These are phyloP conservation scores for Pythium aristosporum DNA, from an alignment of 352 stramenopile species.

Conservation along the genomic window DNA sequence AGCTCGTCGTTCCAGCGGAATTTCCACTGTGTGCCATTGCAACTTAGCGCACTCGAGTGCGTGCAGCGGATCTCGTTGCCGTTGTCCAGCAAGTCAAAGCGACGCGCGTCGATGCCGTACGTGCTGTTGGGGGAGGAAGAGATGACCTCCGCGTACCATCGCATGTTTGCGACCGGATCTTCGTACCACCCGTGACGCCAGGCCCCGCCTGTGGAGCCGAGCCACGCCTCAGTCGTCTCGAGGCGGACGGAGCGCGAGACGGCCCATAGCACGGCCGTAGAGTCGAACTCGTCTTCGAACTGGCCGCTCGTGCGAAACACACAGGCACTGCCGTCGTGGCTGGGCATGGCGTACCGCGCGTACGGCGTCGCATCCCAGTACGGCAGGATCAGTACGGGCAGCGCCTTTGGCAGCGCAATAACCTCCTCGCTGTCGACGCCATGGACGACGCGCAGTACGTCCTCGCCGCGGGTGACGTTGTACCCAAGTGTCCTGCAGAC, in stretches of 20 bases:
- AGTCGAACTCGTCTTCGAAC: background rate
- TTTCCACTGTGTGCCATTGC: background rate
- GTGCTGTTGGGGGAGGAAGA: conserved; percentile 1
- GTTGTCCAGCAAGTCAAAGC: conserved; percentile 24
- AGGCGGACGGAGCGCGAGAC: conserved; percentile 18
- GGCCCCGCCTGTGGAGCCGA: conserved; percentile 20
- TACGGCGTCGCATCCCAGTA: conserved; percentile 25
- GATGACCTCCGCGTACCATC: conserved; percentile 28
- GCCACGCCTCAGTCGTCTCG: conserved; percentile 23
- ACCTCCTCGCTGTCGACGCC: conserved; percentile 6
- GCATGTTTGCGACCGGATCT: background rate
- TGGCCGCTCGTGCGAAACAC: conserved; percentile 19
- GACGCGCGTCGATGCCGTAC: conserved; percentile 3
- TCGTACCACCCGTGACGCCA: conserved; percentile 38
- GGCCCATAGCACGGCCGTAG: background rate
- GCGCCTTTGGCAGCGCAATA: conserved; percentile 4
- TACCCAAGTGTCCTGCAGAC: conserved; percentile 25
- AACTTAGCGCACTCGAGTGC: background rate
- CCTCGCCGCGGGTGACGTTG: conserved; percentile 25
- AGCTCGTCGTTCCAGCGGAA: conserved; percentile 1
- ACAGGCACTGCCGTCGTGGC: conserved; percentile 26
- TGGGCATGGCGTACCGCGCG: conserved; percentile 21
- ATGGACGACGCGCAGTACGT: conserved; percentile 27
- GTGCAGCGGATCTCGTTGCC: too few relatives aligned
- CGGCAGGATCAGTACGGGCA: conserved; percentile 32